Base-by-base conservation (phyloP, 2,329 filamentous ascomycete species). In the Arthrinium puccinioides region DNA sequence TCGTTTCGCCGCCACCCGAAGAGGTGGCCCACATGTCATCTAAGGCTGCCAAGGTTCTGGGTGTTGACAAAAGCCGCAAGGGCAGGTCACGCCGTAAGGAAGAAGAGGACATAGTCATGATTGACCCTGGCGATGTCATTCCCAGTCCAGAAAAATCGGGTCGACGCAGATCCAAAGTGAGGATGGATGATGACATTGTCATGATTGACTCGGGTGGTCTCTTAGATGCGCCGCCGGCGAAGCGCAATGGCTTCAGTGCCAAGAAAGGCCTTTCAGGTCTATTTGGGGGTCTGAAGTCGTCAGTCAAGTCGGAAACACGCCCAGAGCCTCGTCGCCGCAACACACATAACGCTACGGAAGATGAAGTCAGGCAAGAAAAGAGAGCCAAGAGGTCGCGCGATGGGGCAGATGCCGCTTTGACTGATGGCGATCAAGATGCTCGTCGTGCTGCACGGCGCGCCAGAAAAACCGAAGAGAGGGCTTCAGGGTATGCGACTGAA, bases 21-120 rank as follows among this genome's bases (percentile, higher is more conserved):
- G 76, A 83, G 21, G 64, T 70, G 28, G 70, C 71, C 4, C 74
- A 76, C 36, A 72, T 87, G 53, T 73, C 81, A 7, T 72, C 78
- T 31, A 94, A 94, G 60, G 87, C 86, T 20, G 85, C 86, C 21
- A 88, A 81, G 59, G 62, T 90, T 36, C 77, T 92, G 3, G 77
- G 88, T 65, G 48, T 74, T 18, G 67, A 67, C 27, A 63, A 61
- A 37, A 64, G 58, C 44, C 64, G 60, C 36, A 65, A 74, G 55
- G 71, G 72, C 38, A 77, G 67, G 45, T 54, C 57, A 42, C 63
- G 58, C 43, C 43, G 41, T 18, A 36, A 48, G 13, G 56, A 57
- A 9, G 67, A 76, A 7, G 69, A 74, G 19, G 72, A 76, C 28
- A 60, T 70, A 30, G 57, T 69, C 26, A 70, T 76, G 64, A 61